A percentile compares a stretch with the other conserved stretches of the same genome.
Conservation (phyloP, 2,329 filamentous ascomycete genomes). For the Colletotrichum echinochloae region DNA sequence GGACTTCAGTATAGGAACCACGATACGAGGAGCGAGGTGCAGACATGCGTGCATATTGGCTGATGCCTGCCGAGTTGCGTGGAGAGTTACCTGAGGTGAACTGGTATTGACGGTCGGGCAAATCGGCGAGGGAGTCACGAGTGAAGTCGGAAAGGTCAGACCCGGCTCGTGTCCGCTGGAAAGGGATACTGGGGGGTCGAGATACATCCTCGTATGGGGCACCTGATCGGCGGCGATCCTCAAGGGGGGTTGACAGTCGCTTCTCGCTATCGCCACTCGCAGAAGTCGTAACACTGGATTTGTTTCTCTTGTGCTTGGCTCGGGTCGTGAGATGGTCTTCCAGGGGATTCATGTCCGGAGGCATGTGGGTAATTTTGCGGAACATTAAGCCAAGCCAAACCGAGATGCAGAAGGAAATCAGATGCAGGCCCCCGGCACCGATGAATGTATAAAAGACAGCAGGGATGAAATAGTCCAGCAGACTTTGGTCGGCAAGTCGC, state of each 20-base stretch:
- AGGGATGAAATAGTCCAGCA: constrained; percentile 71
- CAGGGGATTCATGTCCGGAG: constrained; percentile 95
- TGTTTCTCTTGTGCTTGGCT: constrained; percentile 79
- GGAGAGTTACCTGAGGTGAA: constrained; percentile 57
- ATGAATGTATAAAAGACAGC: constrained; percentile 77
- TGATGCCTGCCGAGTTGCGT: constrained; percentile 57
- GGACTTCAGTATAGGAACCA: constrained; percentile 63
- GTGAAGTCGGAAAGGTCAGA: constrained; percentile 69
- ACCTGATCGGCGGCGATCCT: constrained; percentile 57
- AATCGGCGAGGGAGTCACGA: constrained; percentile 65
- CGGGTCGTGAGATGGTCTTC: constrained; percentile 86
- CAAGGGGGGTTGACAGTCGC: constrained; percentile 63
- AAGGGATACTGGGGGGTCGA: constrained; percentile 73
- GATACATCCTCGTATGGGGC: constrained; percentile 58
- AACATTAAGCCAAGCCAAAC: constrained; percentile 83
- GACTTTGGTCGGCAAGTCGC: constrained; percentile 68
- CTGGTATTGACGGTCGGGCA: constrained; percentile 69
- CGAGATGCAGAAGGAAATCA: constrained; percentile 76
- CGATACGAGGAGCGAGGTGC: constrained; percentile 51
- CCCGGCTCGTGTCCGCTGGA: constrained; percentile 79
- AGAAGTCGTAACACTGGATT: constrained; percentile 64
- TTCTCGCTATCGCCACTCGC: constrained; percentile 66
- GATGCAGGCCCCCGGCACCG: constrained; percentile 74
- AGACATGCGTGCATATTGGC: constrained; percentile 62
- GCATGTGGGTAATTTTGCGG: constrained; percentile 82